phyloP scores from a whole-genome alignment of 2,329 filamentous ascomycete species.

The Pseudogymnoascus verrucosus region DNA sequence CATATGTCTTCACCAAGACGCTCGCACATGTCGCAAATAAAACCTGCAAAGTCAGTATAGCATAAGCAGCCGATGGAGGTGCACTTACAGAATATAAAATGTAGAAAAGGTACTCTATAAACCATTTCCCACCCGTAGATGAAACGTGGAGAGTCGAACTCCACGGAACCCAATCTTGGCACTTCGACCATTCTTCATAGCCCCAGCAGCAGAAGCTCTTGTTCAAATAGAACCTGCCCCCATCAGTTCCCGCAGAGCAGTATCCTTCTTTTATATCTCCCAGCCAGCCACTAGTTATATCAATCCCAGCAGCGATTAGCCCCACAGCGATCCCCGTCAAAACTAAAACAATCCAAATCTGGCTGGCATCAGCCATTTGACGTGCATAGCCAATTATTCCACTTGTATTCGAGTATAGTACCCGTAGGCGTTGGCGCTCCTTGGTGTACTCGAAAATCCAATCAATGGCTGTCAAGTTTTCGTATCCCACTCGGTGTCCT shows the following conservation, averaged over 20 bases:
- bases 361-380: slow-evolving; percentile 72
- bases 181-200: slow-evolving; percentile 74
- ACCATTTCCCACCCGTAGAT: slow-evolving; percentile 63
- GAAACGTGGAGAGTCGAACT: slow-evolving; percentile 61
- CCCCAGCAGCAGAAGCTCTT: slow-evolving; percentile 90
- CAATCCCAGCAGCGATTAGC: slow-evolving; percentile 76
- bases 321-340: slow-evolving; percentile 79
- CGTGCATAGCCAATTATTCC: slow-evolving; percentile 67
- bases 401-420: slow-evolving; percentile 59
- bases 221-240: slow-evolving; percentile 85
- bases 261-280: slow-evolving; percentile 87
- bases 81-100: slow-evolving; percentile 67
- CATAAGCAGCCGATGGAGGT: slow-evolving; percentile 12
- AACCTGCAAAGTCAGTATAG: slow-evolving; percentile 40
- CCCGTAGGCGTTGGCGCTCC: slow-evolving; percentile 79
- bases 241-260: slow-evolving; percentile 68
- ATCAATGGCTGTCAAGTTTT: slow-evolving; percentile 94
- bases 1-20: slow-evolving; percentile 74
- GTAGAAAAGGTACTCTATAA: slow-evolving; percentile 83
- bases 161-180: slow-evolving; percentile 83
- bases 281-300: slow-evolving; percentile 87
- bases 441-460: slow-evolving; percentile 99
- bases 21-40: slow-evolving; percentile 71
- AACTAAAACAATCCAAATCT: slow-evolving; percentile 86
- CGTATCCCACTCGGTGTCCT: slow-evolving; percentile 84